Percentiles rank a stretch among this genome's conserved stretches.
These are phyloP conservation scores for Farysia itapuensis DNA, from an alignment of 1,284 basidiomycete species.

Conservation along the genomic window DNA sequence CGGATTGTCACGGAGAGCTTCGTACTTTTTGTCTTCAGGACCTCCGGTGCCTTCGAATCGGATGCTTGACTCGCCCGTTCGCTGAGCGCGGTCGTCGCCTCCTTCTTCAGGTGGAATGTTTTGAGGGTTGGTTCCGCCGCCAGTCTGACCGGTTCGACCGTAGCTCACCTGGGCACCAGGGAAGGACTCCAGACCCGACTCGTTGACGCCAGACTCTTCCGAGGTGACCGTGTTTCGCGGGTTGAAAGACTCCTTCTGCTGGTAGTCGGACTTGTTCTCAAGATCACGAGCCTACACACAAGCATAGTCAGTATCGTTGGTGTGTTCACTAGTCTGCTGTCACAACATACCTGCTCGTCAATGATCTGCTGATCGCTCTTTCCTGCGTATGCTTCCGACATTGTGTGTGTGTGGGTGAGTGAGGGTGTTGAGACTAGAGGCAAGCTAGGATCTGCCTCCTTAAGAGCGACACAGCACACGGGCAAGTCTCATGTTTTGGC, in stretches of 20 bases:
- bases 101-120: slow-evolving; percentile 49
- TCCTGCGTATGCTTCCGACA: slow-evolving; percentile 49
- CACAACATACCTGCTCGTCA: slow-evolving; percentile 30
- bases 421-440: no score
- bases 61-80: slow-evolving; percentile 37
- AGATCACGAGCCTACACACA: slow-evolving; percentile 21
- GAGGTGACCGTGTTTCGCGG: slow-evolving; percentile 38
- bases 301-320: background rate
- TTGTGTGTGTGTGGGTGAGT: slow-evolving; percentile 7
- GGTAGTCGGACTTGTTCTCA: slow-evolving; percentile 34
- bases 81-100: slow-evolving; percentile 33
- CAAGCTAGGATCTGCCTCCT: no score
- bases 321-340: background rate
- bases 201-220: slow-evolving; percentile 45
- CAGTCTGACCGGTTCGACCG: slow-evolving; percentile 43
- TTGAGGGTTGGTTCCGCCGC: slow-evolving; percentile 45
- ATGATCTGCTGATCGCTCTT: slow-evolving; percentile 52
- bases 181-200: slow-evolving; percentile 37
- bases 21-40: slow-evolving; percentile 43
- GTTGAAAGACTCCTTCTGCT: slow-evolving; percentile 36
- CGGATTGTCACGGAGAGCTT: slow-evolving; percentile 37
- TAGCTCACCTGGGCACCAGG: slow-evolving; percentile 37
- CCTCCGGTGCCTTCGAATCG: slow-evolving; percentile 46
- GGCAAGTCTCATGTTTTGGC: no score
- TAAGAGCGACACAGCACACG: no score